Conservation (phyloP, 352 stramenopile genomes). For the Pythium sp. region DNA sequence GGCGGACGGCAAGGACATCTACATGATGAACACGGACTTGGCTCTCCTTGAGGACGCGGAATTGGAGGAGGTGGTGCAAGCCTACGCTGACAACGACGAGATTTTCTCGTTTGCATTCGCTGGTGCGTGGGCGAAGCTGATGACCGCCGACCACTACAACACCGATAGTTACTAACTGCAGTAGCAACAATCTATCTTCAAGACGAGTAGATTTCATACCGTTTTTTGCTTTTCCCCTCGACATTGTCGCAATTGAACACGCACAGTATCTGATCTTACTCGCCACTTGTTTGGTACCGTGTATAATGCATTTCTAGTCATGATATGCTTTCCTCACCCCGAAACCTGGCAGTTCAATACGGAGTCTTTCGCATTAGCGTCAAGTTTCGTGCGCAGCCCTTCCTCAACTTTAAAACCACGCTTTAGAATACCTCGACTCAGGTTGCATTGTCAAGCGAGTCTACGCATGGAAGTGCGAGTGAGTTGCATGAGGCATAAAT, state of each 20-base stretch:
- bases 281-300: background rate
- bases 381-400: too few relatives aligned
- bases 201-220: background rate
- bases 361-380: background rate
- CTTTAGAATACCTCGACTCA: too few relatives aligned
- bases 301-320: too few relatives aligned
- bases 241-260: background rate
- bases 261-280: background rate
- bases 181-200: background rate
- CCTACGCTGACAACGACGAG: constrained; percentile 91
- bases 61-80: constrained; percentile 85
- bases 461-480: too few relatives aligned
- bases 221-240: background rate
- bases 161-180: constrained; percentile 16
- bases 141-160: constrained; percentile 36
- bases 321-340: too few relatives aligned
- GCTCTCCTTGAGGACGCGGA: constrained; percentile 83
- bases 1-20: constrained; percentile 75
- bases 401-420: too few relatives aligned
- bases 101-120: constrained; percentile 54
- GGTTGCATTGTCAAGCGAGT: too few relatives aligned
- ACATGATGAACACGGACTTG: constrained; percentile 91
- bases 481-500: too few relatives aligned
- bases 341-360: too few relatives aligned
- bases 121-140: constrained; percentile 46